Evolutionary conservation across 2,329 filamentous ascomycete species (phyloP), one percentile per base, ranked within the genome.

Genomic region (Metarhizium humberi): DNA sequence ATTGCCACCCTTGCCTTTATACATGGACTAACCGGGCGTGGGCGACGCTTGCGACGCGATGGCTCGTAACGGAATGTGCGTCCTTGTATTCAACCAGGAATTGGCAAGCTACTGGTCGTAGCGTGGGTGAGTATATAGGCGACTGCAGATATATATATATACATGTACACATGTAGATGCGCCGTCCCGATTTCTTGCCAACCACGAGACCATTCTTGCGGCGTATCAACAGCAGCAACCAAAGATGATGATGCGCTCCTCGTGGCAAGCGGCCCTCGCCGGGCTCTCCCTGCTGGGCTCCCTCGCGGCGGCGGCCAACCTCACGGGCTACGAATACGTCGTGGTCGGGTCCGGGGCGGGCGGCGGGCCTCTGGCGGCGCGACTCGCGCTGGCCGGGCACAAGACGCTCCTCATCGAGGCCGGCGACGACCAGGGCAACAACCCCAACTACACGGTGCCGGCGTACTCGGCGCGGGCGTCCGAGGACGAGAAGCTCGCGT

Each of bases 341-440:
- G 74, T 85, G 20, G 80, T 85, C 16, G 82, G 82, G 16, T 80
- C 78, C n/a, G 81, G 81, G 2, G 74, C 81, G 2, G 82, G 82
- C 38, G 81, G 82, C 56, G 80, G 77, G 10, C 80, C 82, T 25
- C 63, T 85, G 6, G 80, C 82, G 2, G 77, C 78, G 7, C 75
- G 81, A 42, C 74, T 86, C 29, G 82, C 82, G 6, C 67, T 80
- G 38, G 80, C 79, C 20, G 82, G 82, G 45, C 76, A 79, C 70
- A 80, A 76, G 60, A 80, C 79, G 3, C 75, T 86, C 7, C 72
- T 86, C 10, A 76, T 86, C 52, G 82, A 86, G 60, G 82, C 81
- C 6, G 82, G 81, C 50, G 78, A 81, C 55, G 82, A 86, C 60
- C 75, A 83, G 60, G 77, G 75, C 43, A 69, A 49, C 50, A 64